Base-by-base conservation (phyloP, 129 eudicot genomes). In the Pseudognaphalium luteoalbum region DNA sequence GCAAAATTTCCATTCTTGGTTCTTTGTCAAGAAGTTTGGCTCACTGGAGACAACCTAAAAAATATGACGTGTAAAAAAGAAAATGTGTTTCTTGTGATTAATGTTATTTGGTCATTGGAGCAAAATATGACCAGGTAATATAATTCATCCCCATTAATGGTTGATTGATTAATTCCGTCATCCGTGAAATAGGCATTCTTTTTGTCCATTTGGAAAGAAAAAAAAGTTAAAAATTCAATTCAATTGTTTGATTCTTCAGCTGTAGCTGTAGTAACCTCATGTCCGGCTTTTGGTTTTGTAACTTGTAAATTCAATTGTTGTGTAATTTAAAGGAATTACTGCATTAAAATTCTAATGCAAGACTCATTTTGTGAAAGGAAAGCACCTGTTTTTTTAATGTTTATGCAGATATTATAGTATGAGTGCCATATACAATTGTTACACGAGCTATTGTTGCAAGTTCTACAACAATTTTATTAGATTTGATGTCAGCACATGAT, bases 21-120 rank as follows among this genome's bases (percentile, higher is more conserved):
- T 83, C 91, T 33, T 70, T 93, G 59, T 86, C 93, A 30, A 88
- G 96, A 87, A 84, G 77, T 64, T 35, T 91, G 81, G 85, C 83
- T 21, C 91, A 83, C 1, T 91, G 98, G 97, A 76, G 96, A 68
- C 93, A 87, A 29, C 97, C 98, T 57, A 91, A 84, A 76, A 93
- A 93, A 59, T 88, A 73, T 60, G 97, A 93, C 52, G 82, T 86
- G 66, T 92, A 88, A 90, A 70, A 61, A 68, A 11, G 22, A 11
- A 52, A 34, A 16, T 66, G 8, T 15, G 42, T 78, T 52, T 54
- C 22, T 54, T 58, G 80, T 72, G 76, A 81, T 82, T 78, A 76
- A 34, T 83, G 64, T 83, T 83, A 65, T 76, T 75, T 70, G 83
- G 76, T 76, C 62, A 67, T 59, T 12, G 81, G 73, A 74, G 67